A percentile compares a stretch with the other conserved stretches of the same genome.
phyloP scores from a whole-genome alignment of 1,284 basidiomycete species.

The Ganoderma resinaceum region DNA sequence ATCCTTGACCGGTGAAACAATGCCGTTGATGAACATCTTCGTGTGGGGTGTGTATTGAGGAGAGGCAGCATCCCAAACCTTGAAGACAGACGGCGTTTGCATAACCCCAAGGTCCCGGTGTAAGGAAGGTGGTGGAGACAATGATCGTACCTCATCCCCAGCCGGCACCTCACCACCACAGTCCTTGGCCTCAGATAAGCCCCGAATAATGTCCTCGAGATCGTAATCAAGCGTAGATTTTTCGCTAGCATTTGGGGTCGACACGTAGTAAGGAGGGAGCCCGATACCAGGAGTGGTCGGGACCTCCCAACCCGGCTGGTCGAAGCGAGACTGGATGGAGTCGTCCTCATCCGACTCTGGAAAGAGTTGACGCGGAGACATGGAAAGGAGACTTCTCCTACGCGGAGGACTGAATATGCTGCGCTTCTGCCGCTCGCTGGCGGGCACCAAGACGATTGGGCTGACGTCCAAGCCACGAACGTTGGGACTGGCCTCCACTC shows the following conservation, averaged over 20 bases:
- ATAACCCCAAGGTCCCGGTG: neutral
- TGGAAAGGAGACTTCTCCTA: constrained; percentile 27
- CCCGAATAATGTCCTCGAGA: constrained; percentile 21
- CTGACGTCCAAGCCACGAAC: constrained; percentile 44
- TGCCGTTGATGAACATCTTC: constrained; percentile 22
- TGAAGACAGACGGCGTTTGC: neutral
- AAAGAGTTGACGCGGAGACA: constrained; percentile 40
- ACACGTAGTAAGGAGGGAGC: constrained; percentile 24
- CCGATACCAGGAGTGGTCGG: constrained; percentile 26
- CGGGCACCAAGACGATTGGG: constrained; percentile 41
- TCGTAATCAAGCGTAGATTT: constrained; percentile 29
- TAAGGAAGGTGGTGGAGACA: neutral
- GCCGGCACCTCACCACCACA: neutral
- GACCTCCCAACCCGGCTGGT: constrained; percentile 16
- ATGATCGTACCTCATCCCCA: neutral
- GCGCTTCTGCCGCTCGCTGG: constrained; percentile 37
- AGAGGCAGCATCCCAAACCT: neutral
- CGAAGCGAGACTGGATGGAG: constrained; percentile 17
- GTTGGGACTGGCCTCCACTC: constrained; percentile 48
- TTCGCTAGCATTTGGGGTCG: neutral
- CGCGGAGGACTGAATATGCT: constrained; percentile 42
- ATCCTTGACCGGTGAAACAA: constrained; percentile 10
- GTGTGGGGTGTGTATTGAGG: constrained; percentile 15
- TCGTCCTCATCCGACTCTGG: constrained; percentile 20
- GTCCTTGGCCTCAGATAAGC: neutral